Base-by-base conservation (phyloP, 208 protist species). In the Vickermania spadyakhi region DNA sequence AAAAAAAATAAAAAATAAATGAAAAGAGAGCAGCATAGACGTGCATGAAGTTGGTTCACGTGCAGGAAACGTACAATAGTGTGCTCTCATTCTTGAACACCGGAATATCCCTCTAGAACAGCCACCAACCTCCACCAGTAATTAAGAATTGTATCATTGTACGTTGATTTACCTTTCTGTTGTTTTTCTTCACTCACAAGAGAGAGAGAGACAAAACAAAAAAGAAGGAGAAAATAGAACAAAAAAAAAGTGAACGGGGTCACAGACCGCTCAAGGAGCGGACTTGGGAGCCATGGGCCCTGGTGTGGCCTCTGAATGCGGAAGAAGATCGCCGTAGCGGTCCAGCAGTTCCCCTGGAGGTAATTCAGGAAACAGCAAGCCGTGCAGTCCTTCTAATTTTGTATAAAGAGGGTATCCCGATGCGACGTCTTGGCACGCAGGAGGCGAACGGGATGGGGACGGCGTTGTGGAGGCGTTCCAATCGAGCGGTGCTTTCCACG, bases 371-470 rank as follows among this genome's bases (percentile, higher is more conserved):
- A 93, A 93, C 0, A 93, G 78, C 1, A 63, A 23, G 1, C 58
- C 31, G 49, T 66, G 80, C 31, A 93, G 83, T 45, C 70, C 70
- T 1, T 63, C 31, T 5, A 93, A 63, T 23, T 83, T 69, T 2
- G 73, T 68, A 63, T 87, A 93, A 51, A 75, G 75, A 31, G 86
- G 86, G 62, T 84, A 93, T 2, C 73, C 82, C 0, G 58, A 14
- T 18, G 60, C 56, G 41, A 52, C 41, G 2, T 31, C 30, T 4
- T 36, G 23, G 13, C 27, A 49, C 11, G 28, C 41, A 57, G 41
- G 22, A 49, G 63, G 18, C 54, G 25, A 21, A 26, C n/a, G 52
- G 36, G 4, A 53, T 31, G 18, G 66, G 30, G 13, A 41, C 11
- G 11, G 25, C 29, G 4, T 53, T 5, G 28, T 14, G 21, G 28